A percentile compares a stretch with the other conserved stretches of the same genome.
Evolutionary conservation across 257 asterid genomes (phyloP).

Genomic region (Primulina eburnea): DNA sequence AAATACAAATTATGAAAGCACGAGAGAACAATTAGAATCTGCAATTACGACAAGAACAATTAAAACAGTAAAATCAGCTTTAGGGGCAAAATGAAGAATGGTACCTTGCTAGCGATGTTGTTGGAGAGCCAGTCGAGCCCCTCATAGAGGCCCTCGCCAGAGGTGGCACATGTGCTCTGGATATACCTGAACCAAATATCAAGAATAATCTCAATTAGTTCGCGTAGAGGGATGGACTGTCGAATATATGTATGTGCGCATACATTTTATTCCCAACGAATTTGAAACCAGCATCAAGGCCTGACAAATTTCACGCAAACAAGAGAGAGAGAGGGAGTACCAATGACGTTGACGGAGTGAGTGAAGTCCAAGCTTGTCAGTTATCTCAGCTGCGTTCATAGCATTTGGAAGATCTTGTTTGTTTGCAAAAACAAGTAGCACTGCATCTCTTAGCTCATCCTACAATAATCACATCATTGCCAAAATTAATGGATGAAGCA

Average conservation of each 20-base stretch:
- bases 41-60: not conserved
- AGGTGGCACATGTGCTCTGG: slow-evolving; percentile 50
- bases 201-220: not conserved
- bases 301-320: no score
- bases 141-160: slow-evolving; percentile 49
- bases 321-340: slow-evolving; percentile 26
- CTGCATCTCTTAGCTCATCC: slow-evolving; percentile 59
- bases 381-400: slow-evolving; percentile 56
- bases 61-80: not conserved
- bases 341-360: slow-evolving; percentile 61
- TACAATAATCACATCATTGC: slow-evolving; percentile 15
- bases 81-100: not conserved
- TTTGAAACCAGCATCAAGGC: not conserved
- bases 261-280: not conserved
- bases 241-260: not conserved
- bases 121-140: slow-evolving; percentile 55
- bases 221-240: not conserved
- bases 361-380: slow-evolving; percentile 58
- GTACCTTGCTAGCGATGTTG: slow-evolving; percentile 41
- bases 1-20: not conserved
- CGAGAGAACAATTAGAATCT: not conserved
- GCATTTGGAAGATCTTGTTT: slow-evolving; percentile 63
- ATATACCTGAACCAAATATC: slow-evolving; percentile 35
- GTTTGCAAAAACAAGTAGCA: slow-evolving; percentile 52
- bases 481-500: slow-evolving; percentile 2